Base-by-base conservation (phyloP, 2,329 filamentous ascomycete species). In the Colletotrichum sp. region DNA sequence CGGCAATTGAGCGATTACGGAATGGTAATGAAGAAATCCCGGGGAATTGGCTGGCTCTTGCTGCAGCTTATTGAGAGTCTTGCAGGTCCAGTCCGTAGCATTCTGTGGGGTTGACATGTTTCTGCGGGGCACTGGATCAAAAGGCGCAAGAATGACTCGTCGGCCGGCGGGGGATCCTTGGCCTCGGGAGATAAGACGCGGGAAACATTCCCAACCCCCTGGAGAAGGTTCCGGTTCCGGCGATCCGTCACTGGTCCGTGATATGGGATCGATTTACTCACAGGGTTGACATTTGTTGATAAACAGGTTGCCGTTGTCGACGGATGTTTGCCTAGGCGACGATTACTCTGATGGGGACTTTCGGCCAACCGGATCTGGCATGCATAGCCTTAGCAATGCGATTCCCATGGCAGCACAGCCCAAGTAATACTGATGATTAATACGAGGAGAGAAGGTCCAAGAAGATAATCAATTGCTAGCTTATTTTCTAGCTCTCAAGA, bases 181-280 rank as follows among this genome's bases (percentile, higher is more conserved):
- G 43, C 60, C 26, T 32, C 59, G 21, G 16, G 39, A 36, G 73
- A 75, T 75, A 75, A 68, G 69, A 39, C 18, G 48, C 73, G 70
- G 73, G n/a, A 75, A 75, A 68, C 48, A 55, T 64, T 48, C 55
- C 63, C 71, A 52, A 13, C 39, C 55, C 72, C 30, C 30, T 43
- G 70, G 9, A 34, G 55, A 73, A 59, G 71, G 57, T 73, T 75
- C 70, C 70, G 70, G 73, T 73, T 72, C 64, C 73, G 73, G 73
- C 73, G 73, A 73, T 75, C 70, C 59, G 39, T 48, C 8, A 16
- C 21, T 18, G 43, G n/a, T 21, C 13, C 36, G n/a, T 34, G 57
- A 43, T 34, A 64, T 52, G 16, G 36, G 21, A 59, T 30, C 39
- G 13, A 30, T 24, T 73, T 48, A 64, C 64, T 48, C 57, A 68